Base-by-base conservation (phyloP, 1,284 basidiomycete species). In the Inonotus hispidus region DNA sequence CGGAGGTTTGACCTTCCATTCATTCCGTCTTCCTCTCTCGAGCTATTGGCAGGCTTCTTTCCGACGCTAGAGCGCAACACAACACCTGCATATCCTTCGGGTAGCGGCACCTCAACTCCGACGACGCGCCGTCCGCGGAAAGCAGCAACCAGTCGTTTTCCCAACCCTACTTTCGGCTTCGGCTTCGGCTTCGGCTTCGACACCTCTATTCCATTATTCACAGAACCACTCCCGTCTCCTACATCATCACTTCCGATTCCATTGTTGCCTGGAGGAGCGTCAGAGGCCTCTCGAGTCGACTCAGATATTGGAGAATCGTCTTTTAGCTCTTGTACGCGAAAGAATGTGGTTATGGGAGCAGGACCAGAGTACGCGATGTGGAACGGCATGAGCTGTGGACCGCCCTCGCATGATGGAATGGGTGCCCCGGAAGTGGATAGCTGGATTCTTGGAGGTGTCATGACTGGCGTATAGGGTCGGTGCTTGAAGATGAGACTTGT, bases 71-170 rank as follows among this genome's bases (percentile, higher is more conserved):
- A 60, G n/a, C 72, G 76, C 19, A 88, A 72, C 2, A 92, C 76
- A 16, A 91, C 65, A 2, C 91, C 91, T 0, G 73, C 69, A 68
- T 90, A 93, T 0, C 88, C 89, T 6, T 73, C 67, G 0, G 90
- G 90, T 0, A 93, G 65, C 13, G 73, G 70, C 0, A 90, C 75
- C 14, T 76, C 73, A n/a, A 86, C 72, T 0, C 88, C 88, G 39
- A 88, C 83, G 55, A 93, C 75, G 14, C 75, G 77, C 14, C 91
- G 74, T 11, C 91, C 91, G 8, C 91, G 76, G 71, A 93, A 93
- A 0, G 87, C 75, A 3, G 89, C 83, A 1, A 80, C 68, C 53
- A 83, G 81, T 27, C 84, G 81, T 58, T 71, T 74, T 61, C 73
- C 66, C 2, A 71, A 56, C 19, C 56, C 52, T 21, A 46, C 19